Percentiles rank a stretch among this genome's conserved stretches.
Conservation (phyloP, 805 yeast genomes). For the Zygosaccharomyces rouxii region DNA sequence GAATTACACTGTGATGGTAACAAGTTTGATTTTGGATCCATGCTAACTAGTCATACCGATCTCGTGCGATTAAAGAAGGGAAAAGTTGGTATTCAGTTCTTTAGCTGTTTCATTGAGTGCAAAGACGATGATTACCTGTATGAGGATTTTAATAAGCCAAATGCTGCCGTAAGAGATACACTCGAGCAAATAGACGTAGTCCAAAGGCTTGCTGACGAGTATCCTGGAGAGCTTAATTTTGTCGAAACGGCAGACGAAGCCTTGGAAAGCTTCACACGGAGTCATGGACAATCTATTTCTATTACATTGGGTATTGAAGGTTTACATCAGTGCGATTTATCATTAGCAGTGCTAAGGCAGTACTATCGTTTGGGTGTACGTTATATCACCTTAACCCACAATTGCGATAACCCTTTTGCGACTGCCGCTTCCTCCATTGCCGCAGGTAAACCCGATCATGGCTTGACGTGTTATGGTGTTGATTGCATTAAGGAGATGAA, state of each 20-base stretch:
- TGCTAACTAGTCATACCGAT: slow-evolving; percentile 44
- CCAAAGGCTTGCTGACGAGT: slow-evolving; percentile 41
- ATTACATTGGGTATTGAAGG: slow-evolving; percentile 53
- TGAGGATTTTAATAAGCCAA: slow-evolving; percentile 43
- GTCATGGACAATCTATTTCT: slow-evolving; percentile 36
- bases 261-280: slow-evolving; percentile 28
- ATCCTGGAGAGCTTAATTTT: slow-evolving; percentile 39
- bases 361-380: slow-evolving; percentile 50
- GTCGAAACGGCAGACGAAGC: slow-evolving; percentile 43
- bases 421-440: slow-evolving; percentile 48
- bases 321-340: slow-evolving; percentile 47
- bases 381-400: slow-evolving; percentile 50
- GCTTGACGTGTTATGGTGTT: slow-evolving; percentile 41
- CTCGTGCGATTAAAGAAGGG: slow-evolving; percentile 42
- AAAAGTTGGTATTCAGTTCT: slow-evolving; percentile 47
- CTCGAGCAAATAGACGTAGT: slow-evolving; percentile 51
- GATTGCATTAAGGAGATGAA: slow-evolving; percentile 46
- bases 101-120: slow-evolving; percentile 47
- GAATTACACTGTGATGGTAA: slow-evolving; percentile 25
- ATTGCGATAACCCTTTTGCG: slow-evolving; percentile 55
- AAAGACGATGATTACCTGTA: slow-evolving; percentile 38
- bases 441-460: slow-evolving; percentile 44
- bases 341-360: slow-evolving; percentile 46
- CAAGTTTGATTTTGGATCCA: slow-evolving; percentile 35
- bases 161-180: slow-evolving; percentile 47